Base-by-base conservation (phyloP, 1,139 yeast genomes). In the Nadsonia starkeyi-henricii region DNA sequence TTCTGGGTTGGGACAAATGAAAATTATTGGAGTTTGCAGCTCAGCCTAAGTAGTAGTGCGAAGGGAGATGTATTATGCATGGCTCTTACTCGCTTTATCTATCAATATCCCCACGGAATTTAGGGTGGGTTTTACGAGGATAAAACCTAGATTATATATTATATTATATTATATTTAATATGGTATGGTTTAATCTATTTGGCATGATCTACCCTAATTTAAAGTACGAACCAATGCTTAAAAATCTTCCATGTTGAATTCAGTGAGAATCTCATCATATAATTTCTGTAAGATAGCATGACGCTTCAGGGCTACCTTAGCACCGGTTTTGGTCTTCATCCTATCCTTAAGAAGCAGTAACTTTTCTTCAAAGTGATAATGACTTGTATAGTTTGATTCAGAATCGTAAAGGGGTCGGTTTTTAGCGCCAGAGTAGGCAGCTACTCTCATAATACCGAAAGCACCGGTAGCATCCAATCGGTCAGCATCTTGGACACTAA, bases 381-480 rank as follows among this genome's bases (percentile, higher is more conserved):
- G 52, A 8, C 39, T 13, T n/a, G 39, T 33, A 33, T 12, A 33
- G 39, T 33, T n/a, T 8, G 39, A 33, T 33, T 33, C 39, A 9
- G 39, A 4, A 33, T 33, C 39, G 17, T 9, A 33, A 7, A 66
- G 53, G 4, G 66, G 59, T 13, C 58, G 55, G 49, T 56, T 55
- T 23, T 55, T 53, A 20, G 59, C 61, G 5, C 64, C 60, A 2
- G 67, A 58, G 49, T 55, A 66, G 15, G 68, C 68, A 1, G 67
- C 59, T 3, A 58, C 62, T 20, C 70, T 55, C 42, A 64, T 55
- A 28, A 66, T 53, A 7, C 70, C 70, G 48, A 66, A 53, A 2
- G 63, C 62, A 8, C 70, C 70, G 46, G 65, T 62, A 4, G 70
- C 69, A 46, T 66, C 70, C 9, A 66, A 55, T 43, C 69, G 52